These are phyloP conservation scores for Discostella pseudostelligera DNA, from an alignment of 108 stramenopile species.

Conservation along the genomic window DNA sequence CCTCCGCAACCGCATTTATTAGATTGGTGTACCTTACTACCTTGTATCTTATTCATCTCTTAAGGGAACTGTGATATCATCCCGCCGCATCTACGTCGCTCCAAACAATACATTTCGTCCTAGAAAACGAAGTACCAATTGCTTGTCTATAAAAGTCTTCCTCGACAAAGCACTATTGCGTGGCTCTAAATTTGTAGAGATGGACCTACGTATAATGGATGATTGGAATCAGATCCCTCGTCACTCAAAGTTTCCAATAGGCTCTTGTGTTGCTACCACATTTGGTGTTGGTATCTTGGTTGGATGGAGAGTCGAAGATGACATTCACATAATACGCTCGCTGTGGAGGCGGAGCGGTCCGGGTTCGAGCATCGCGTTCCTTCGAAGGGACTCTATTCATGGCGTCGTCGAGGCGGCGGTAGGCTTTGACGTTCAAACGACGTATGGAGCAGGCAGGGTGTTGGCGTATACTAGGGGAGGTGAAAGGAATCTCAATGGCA, in stretches of 20 bases:
- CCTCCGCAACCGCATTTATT: neutral
- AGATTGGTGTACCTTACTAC: neutral
- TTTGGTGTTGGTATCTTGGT: slow-evolving; percentile 87
- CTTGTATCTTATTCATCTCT: neutral
- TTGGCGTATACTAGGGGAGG: slow-evolving; percentile 64
- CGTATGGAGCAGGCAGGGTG: slow-evolving; percentile 61
- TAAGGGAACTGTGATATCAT: slow-evolving; percentile 68
- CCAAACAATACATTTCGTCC: slow-evolving; percentile 13
- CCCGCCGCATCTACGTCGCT: slow-evolving; percentile 54
- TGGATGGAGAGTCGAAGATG: slow-evolving; percentile 89
- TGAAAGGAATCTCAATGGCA: slow-evolving; percentile 50
- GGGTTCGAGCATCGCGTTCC: slow-evolving; percentile 68
- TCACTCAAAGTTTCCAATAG: slow-evolving; percentile 85
- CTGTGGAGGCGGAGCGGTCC: slow-evolving; percentile 76
- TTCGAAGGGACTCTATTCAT: slow-evolving; percentile 68
- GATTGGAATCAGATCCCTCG: slow-evolving; percentile 74
- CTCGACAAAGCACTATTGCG: slow-evolving; percentile 79
- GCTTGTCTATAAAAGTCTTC: slow-evolving; percentile 67
- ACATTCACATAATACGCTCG: slow-evolving; percentile 78
- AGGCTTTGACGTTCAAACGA: slow-evolving; percentile 77
- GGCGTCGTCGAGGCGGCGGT: slow-evolving; percentile 68
- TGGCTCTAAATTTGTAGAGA: slow-evolving; percentile 67
- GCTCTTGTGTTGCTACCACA: slow-evolving; percentile 77
- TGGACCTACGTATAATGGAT: slow-evolving; percentile 80
- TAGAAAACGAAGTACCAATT: slow-evolving; percentile 55